Evolutionary conservation across 768 basidiomycete species (phyloP), one percentile per base, ranked within the genome.

Genomic region (Naganishia vaughanmartiniae): DNA sequence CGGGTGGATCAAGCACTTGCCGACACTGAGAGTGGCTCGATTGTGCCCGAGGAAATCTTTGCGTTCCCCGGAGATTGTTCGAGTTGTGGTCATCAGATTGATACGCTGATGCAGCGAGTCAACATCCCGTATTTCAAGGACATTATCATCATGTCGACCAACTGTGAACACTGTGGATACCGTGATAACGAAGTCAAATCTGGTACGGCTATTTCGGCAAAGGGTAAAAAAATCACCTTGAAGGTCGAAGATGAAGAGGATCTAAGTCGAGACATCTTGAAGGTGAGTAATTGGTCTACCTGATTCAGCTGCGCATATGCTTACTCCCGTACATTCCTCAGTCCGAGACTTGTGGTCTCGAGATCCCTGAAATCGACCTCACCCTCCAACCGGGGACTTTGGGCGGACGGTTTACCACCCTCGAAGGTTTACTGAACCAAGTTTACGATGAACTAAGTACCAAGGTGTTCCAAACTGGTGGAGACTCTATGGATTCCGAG

Each of bases 41-140:
- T 78, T 17, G 76, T 79, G 4, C 87, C 91, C 39, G 94, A 97
- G 66, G 96, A 99, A 79, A 85, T 99, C 9, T 90, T 88, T 76
- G 86, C 88, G 33, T 99, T 98, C 84, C 89, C 87, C 0, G 92
- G 92, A 0, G 81, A 85, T 17, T 99, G 96, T 80, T 90, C 92
- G 14, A 90, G 90, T 73, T 99, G 96, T 81, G 89, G 90, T 2
- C 89, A 89, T 74, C 83, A 86, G 10, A 83, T 92, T 28, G 86
- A 92, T 76, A 99, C 96, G 0, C 84, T 88, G 74, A 96, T 99
- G 91, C 95, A 98, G 85, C 91, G 90, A 78, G 90, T 98, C 74
- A 88, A 87, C 72, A 96, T 99, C 74, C 96, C 96, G 0, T 93
- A 99, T 81, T 98, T 99, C 86, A 92, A 99, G 86, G 93, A 99